Evolutionary conservation across 768 basidiomycete species (phyloP).

Genomic region (Chalciporus piperatus): DNA sequence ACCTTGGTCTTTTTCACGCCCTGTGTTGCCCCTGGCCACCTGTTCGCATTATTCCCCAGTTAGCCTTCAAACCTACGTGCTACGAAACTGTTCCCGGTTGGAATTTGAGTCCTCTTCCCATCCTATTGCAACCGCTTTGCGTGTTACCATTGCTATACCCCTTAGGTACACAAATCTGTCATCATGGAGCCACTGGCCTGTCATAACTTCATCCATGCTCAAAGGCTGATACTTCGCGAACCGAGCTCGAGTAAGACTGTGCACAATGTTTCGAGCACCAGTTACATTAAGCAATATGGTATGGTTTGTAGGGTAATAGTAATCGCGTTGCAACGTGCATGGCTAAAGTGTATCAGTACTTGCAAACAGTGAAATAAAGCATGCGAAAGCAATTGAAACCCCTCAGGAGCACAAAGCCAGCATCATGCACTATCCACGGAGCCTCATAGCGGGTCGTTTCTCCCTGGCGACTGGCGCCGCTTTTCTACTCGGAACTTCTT

Average conservation of each 20-base stretch:
- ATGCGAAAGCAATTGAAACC: constrained; percentile 4
- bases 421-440: constrained; percentile 26
- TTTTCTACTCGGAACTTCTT: constrained; percentile 20
- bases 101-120: not conserved
- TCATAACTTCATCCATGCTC: too few relatives aligned
- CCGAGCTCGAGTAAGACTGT: not conserved
- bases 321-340: not conserved
- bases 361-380: not conserved
- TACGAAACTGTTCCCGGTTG: not conserved
- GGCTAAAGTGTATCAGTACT: not conserved
- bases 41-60: not conserved
- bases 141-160: not conserved
- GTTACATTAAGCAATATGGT: constrained; percentile 10
- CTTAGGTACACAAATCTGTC: not conserved
- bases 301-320: constrained; percentile 19
- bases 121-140: not conserved
- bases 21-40: not conserved
- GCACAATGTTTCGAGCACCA: not conserved
- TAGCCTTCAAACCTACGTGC: not conserved
- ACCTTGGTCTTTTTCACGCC: constrained; percentile 6
- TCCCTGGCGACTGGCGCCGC: not conserved
- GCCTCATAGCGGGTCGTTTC: constrained; percentile 4
- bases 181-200: too few relatives aligned
- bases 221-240: too few relatives aligned
- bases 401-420: not conserved